Base-by-base conservation (phyloP, 2,329 filamentous ascomycete genomes). In the Sordariomycetes sp. region DNA sequence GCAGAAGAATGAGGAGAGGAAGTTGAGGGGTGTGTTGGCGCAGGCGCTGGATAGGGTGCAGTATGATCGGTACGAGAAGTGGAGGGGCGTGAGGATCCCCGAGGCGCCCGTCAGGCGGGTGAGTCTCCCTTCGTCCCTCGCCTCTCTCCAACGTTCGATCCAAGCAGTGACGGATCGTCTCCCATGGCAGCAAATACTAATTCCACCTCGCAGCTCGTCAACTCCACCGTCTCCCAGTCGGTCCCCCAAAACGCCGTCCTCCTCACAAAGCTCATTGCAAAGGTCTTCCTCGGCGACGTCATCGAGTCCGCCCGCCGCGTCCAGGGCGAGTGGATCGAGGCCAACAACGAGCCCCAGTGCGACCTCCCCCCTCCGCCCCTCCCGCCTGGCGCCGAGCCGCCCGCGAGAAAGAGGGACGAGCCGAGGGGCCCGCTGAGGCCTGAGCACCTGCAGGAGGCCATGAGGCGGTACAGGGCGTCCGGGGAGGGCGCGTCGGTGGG, bases 141-240 rank as follows among this genome's bases (percentile, higher is more conserved):
- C 34, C 7, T 15, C 13, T 17, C 10, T 24, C 1, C 34, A n/a
- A 17, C 5, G 2, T 3, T 10, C 20, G 17, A 0, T 17, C 15
- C 3, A 10, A 48, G 10, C 12, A 20, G 56, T 59, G 60, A 60
- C 61, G 50, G n/a, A 7, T 45, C 15, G 5, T n/a, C 39, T n/a
- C 13, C 15, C 17, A 45, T n/a, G 5, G 17, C n/a, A 17, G 2
- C 8, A 7, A n/a, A 6, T n/a, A 50, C 45, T 50, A 50, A 50
- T 20, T 48, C 20, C 3, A 25, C 45, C 3, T 20, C 35, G n/a
- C 0, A 85, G 78, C 80, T 91, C 60, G 85, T 90, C 66, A 92
- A 91, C 65, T 86, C 87, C 59, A 89, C 87, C 1, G 84, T 90
- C 10, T 89, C 86, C 0, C 88, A 91, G 67, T 90, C 86, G 1